Evolutionary conservation across 2,329 filamentous ascomycete genomes (phyloP), one percentile per base, ranked within the genome.

Genomic region (Neurospora sp.): DNA sequence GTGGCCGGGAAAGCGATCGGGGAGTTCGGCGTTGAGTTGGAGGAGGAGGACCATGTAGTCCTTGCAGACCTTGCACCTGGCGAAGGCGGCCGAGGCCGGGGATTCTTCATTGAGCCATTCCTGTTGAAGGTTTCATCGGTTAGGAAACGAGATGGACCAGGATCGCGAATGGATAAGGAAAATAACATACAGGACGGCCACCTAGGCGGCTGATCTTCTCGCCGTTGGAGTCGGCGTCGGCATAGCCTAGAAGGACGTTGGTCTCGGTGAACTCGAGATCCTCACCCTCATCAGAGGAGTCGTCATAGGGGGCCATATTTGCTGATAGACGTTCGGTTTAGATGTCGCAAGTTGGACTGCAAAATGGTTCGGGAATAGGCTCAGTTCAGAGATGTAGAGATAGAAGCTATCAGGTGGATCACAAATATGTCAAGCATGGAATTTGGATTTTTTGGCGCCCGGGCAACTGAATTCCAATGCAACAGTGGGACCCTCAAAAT

Each of bases 201-300:
- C 96, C 96, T 11, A 99, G 84, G 74, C 95, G 92, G 80, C 92
- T 97, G 77, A 97, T 90, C 12, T 87, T 86, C 79, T 99, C 95
- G 73, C 92, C 90, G 69, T 89, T 91, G 15, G 88, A 82, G 69
- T 97, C 92, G 77, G 89, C 89, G 1, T 92, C 91, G 3, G 93
- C 92, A 79, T 97, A 99, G 4, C 96, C 96, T 12, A 99, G 86
- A 1, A 97, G 87, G 2, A 97, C 93, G 74, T 91, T 92, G 6
- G 96, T 98, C 79, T 92, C 90, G 19, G 89, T 91, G 72, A 88
- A 93, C 66, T 88, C 86, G 6, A 88, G 86, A 15, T 88, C 85
- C 70, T 88, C 89, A 62, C 88, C 91, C 37, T 85, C 88, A 0
- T 92, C 95, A 1, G 90, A 93, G 76, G 97, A 94, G 78, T 92